Conservation (phyloP, 768 basidiomycete genomes). For the Tricholoma furcatifolium region DNA sequence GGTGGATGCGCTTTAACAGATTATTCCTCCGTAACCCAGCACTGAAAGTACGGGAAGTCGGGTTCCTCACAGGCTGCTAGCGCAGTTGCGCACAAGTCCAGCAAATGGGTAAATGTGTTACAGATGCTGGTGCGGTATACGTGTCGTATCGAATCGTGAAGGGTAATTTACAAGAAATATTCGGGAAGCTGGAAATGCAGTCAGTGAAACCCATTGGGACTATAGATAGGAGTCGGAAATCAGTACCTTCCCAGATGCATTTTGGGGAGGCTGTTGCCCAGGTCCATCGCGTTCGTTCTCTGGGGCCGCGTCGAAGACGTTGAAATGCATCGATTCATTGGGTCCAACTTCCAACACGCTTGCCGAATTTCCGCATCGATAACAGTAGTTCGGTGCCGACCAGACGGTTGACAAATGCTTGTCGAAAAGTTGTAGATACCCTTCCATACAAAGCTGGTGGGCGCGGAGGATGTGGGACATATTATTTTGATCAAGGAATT, state of each 20-base stretch:
- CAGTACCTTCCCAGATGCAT: constrained; percentile 65
- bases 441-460: constrained; percentile 99
- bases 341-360: constrained; percentile 96
- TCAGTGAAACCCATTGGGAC: constrained; percentile 11
- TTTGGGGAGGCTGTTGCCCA: constrained; percentile 72
- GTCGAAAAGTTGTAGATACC: constrained; percentile 96
- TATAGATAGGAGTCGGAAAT: constrained; percentile 10
- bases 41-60: neutral
- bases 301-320: constrained; percentile 97
- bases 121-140: constrained; percentile 12
- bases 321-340: constrained; percentile 85
- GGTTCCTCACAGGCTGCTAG: neutral
- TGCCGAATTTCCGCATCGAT: constrained; percentile 96
- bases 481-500: constrained; percentile 92
- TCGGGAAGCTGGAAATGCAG: constrained; percentile 60
- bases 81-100: neutral
- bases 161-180: constrained; percentile 59
- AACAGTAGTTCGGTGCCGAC: constrained; percentile 99
- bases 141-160: constrained; percentile 14
- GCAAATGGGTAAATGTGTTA: constrained; percentile 7
- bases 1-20: no score
- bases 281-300: constrained; percentile 96
- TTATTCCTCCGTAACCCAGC: neutral
- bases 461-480: constrained; percentile 98
- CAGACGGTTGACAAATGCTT: constrained; percentile 96